Evolutionary conservation across 345 rosid genomes (phyloP), one percentile per base, ranked within the genome.

Genomic region (Eucalyptus curtisii): DNA sequence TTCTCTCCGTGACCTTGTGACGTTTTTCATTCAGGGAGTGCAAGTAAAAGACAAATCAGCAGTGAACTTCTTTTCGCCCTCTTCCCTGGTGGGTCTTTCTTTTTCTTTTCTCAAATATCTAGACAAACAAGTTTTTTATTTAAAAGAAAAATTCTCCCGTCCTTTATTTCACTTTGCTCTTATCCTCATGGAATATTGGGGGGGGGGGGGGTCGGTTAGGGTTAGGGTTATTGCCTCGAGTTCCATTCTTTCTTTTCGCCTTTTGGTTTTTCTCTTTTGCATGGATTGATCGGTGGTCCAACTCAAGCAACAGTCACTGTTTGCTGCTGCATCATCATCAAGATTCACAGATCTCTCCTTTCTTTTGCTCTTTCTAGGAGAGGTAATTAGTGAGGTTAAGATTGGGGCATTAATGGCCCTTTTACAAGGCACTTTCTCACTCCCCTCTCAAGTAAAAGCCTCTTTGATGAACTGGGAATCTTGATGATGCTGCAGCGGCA

Each of bases 401-500:
- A 24, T 76, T 31, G 44, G 27, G 87, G 22, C 24, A n/a, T 57
- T 76, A 47, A 68, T 76, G 86, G 84, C 42, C 87, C 86, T 80
- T 81, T 80, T 16, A 20, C 84, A 40, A 76, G 84, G 47, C 30
- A 12, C 84, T 20, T 44, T 76, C 8, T 76, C 84, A 7, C 44
- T 55, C 87, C 64, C 42, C 13, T 49, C 64, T 17, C 61, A 15
- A 52, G 57, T n/a, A 86, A 86, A 55, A 66, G 57, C 57, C 61
- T 86, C 52, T 68, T 88, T 82, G 84, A 40, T 86, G 88, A 88
- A 87, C 50, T 96, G 97, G 88, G 99, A 96, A 96, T 96, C 99
- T 94, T 96, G 99, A 96, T 96, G 99, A 96, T 95, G 97, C 97
- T 96, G 97, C 97, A 96, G 96, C 95, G 93, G 96, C 97, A 90